phyloP scores from a whole-genome alignment of 805 yeast species.

The Maudiozyma turicensis region DNA sequence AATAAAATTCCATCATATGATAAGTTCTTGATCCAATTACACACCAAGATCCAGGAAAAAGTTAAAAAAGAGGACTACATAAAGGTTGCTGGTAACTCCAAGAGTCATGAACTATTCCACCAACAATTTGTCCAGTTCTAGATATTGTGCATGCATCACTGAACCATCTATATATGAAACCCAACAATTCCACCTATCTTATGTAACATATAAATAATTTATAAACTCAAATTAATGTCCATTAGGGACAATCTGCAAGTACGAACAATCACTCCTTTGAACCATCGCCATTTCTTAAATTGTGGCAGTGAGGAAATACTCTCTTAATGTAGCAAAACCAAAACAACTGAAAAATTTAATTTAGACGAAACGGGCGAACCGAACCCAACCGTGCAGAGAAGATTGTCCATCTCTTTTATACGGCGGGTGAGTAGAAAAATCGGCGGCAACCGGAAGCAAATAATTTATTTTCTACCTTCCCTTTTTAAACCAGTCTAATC shows the following conservation, averaged over 20 bases:
- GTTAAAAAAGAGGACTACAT: conserved; percentile 37
- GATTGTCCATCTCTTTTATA: no score
- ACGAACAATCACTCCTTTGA: no score
- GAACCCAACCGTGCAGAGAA: no score
- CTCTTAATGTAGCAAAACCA: no score
- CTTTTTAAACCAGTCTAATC: background rate
- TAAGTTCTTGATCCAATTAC: conserved; percentile 61
- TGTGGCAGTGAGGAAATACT: no score
- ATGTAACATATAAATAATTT: no score
- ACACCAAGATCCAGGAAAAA: conserved; percentile 48
- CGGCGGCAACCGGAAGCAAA: background rate
- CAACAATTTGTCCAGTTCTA: conserved; percentile 29
- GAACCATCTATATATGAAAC: background rate
- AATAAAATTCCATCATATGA: conserved; percentile 48
- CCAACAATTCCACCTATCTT: background rate
- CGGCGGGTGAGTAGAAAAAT: background rate
- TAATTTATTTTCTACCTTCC: background rate
- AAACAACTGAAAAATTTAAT: no score
- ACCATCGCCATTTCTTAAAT: no score
- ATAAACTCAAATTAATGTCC: no score
- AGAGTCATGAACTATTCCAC: conserved; percentile 22
- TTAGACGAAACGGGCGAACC: no score
- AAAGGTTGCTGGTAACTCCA: conserved; percentile 12
- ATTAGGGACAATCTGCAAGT: no score
- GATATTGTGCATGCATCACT: no score